Evolutionary conservation across 495 filamentous ascomycete species (phyloP).

Genomic region (Daldinia caldariorum): DNA sequence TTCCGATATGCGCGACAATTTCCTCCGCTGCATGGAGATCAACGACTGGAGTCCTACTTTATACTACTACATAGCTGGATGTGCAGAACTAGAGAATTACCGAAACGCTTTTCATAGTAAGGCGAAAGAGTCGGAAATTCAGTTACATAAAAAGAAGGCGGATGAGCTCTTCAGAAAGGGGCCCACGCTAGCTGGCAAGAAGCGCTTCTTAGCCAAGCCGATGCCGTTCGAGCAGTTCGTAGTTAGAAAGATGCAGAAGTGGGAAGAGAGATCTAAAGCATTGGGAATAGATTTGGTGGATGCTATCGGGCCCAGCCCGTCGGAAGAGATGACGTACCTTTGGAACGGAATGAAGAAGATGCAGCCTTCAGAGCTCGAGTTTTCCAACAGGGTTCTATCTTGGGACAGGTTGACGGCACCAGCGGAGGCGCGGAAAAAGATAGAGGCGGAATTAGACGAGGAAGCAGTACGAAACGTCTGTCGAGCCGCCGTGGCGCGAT

Average conservation of each 20-base stretch:
- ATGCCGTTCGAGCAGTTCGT: conserved; percentile 93
- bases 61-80: conserved; percentile 89
- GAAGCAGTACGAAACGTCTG: conserved; percentile 72
- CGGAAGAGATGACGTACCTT: conserved; percentile 95
- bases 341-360: conserved; percentile 89
- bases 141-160: conserved; percentile 65
- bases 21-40: conserved; percentile 80
- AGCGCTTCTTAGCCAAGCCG: conserved; percentile 87
- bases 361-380: conserved; percentile 69
- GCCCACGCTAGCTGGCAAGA: conserved; percentile 80
- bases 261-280: conserved; percentile 80
- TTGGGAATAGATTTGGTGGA: conserved; percentile 78
- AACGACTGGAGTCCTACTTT: conserved; percentile 92
- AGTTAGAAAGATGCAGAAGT: conserved; percentile 84
- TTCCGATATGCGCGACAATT: conserved; percentile 73
- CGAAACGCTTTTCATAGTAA: conserved; percentile 66
- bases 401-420: conserved; percentile 69
- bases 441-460: conserved; percentile 79
- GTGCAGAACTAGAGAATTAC: conserved; percentile 81
- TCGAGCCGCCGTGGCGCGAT: conserved; percentile 72
- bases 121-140: conserved; percentile 61
- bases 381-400: conserved; percentile 67
- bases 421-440: conserved; percentile 65
- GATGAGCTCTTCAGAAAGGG: conserved; percentile 75
- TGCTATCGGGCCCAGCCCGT: conserved; percentile 81